phyloP scores from a whole-genome alignment of 169 alveolate genomes.

The Toxoplasma gondii region DNA sequence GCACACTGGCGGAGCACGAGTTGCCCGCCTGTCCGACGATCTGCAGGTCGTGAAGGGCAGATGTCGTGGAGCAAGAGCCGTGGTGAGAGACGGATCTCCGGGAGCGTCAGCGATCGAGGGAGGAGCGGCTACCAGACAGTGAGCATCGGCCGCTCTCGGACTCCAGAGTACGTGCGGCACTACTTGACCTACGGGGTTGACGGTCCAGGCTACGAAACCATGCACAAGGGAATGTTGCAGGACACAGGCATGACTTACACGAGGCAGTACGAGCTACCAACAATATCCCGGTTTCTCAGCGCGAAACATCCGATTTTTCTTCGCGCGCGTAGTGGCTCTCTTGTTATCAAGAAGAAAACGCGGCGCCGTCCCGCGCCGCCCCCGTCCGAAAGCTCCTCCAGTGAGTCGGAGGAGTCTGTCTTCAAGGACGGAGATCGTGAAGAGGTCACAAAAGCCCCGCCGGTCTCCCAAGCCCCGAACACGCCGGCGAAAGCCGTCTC shows the following conservation, averaged over 20 bases:
- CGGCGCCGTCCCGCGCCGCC: neutral
- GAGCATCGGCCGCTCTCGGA: neutral
- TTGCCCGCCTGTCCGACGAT: neutral
- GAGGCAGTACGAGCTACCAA: conserved; percentile 14
- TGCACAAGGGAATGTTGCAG: neutral
- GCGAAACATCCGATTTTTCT: conserved; percentile 31
- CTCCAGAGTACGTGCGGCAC: neutral
- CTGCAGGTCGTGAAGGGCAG: neutral
- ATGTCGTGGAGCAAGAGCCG: neutral
- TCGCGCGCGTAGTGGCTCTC: neutral
- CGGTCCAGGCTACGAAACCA: conserved; percentile 1
- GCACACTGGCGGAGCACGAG: neutral
- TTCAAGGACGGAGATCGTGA: neutral
- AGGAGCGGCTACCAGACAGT: neutral
- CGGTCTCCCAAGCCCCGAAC: neutral
- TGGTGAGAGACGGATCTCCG: neutral
- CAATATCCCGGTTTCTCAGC: neutral
- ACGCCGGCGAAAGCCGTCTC: neutral
- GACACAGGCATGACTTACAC: conserved; percentile 37
- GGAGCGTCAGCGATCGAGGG: neutral
- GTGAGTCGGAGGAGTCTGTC: neutral
- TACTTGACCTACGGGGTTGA: neutral
- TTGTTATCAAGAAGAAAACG: neutral
- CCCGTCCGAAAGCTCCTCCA: neutral
- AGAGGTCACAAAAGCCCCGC: neutral